Evolutionary conservation across 352 stramenopile species (phyloP).

Genomic region (Globisporangium solare): DNA sequence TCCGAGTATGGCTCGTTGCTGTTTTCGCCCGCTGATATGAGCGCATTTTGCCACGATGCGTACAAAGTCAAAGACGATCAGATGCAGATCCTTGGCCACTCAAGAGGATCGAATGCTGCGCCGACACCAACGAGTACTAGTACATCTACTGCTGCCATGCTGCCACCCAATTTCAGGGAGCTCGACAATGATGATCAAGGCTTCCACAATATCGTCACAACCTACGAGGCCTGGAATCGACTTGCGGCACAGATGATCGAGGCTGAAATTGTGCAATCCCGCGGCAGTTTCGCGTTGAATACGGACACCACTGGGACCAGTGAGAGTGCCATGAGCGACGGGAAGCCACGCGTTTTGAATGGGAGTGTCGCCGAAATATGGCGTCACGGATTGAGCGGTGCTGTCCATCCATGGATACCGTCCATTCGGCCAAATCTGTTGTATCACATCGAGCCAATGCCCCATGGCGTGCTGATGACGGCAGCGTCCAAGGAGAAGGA

Average conservation of each 20-base stretch:
- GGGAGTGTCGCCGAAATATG: background rate
- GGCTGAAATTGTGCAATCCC: conserved; percentile 34
- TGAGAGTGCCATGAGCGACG: background rate
- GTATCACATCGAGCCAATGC: conserved; percentile 37
- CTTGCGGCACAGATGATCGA: conserved; percentile 38
- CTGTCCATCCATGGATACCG: no score
- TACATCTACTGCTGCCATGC: background rate
- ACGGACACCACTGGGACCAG: background rate
- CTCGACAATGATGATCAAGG: conserved; percentile 7
- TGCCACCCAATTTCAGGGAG: no score
- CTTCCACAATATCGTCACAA: conserved; percentile 26
- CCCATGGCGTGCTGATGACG: conserved; percentile 30
- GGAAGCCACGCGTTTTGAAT: background rate
- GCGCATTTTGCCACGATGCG: conserved; percentile 44
- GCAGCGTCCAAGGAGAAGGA: conserved; percentile 7
- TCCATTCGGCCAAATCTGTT: conserved; percentile 29
- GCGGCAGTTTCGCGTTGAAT: conserved; percentile 1
- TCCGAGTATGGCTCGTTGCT: conserved; percentile 52
- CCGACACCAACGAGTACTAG: background rate
- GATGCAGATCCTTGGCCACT: no score
- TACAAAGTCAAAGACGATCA: conserved; percentile 8
- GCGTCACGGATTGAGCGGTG: background rate
- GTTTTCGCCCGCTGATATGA: conserved; percentile 61
- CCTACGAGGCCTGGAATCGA: conserved; percentile 42
- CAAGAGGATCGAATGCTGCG: conserved; percentile 8